phyloP scores from a whole-genome alignment of 371 early-diverging fungal species.

The Mucor sp. region DNA sequence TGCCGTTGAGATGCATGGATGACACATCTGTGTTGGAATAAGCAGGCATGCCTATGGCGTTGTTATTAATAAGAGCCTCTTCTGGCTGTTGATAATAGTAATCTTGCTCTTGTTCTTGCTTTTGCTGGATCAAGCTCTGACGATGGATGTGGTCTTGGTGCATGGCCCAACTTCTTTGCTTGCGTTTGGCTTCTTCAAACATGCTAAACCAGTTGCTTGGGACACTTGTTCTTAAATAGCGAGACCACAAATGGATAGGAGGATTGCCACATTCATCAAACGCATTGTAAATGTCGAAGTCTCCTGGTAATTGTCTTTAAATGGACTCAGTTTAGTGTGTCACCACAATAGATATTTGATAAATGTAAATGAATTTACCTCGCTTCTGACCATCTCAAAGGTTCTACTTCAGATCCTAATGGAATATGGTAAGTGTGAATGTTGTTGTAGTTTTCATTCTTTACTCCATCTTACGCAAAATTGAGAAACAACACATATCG shows the following conservation, averaged over 20 bases:
- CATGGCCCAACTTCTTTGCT: conserved; percentile 37
- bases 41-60: not conserved
- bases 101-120: not conserved
- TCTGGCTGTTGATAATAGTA: conserved; percentile 10
- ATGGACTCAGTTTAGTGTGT: not conserved
- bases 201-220: conserved; percentile 47
- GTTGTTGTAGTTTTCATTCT: not conserved
- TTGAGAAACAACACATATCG: conserved; percentile 52
- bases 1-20: conserved; percentile 10
- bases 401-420: conserved; percentile 40
- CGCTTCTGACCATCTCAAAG: conserved; percentile 52
- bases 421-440: not conserved
- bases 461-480: conserved; percentile 32
- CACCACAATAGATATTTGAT: not conserved
- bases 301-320: conserved; percentile 44
- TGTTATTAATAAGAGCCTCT: not conserved
- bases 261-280: conserved; percentile 53
- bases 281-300: conserved; percentile 46
- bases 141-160: conserved; percentile 4
- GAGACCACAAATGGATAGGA: conserved; percentile 46
- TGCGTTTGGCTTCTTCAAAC: conserved; percentile 48
- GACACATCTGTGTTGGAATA: conserved; percentile 29
- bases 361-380: conserved; percentile 23
- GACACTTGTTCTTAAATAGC: conserved; percentile 29
- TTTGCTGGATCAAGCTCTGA: conserved; percentile 3